Evolutionary conservation across 2,329 filamentous ascomycete genomes (phyloP).

Genomic region (Neocatenulostroma microsporum): DNA sequence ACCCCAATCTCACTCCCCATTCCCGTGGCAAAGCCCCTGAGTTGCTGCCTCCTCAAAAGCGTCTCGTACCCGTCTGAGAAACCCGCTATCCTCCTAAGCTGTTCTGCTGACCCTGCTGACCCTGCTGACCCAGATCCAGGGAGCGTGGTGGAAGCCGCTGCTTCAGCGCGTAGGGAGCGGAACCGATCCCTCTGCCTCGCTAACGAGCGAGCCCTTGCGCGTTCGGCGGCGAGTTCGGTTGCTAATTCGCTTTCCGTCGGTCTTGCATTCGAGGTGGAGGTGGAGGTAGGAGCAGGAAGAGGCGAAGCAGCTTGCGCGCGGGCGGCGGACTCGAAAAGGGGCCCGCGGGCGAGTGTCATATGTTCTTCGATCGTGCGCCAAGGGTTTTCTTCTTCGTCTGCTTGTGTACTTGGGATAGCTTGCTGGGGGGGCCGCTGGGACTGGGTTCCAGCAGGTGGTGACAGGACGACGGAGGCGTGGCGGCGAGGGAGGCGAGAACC

Average conservation of each 20-base stretch:
- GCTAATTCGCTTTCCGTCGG: slow-evolving; percentile 11
- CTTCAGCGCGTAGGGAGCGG: slow-evolving; percentile 12
- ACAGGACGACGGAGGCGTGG: slow-evolving; percentile 35
- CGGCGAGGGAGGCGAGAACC: slow-evolving; percentile 29
- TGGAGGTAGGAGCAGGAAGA: slow-evolving; percentile 8
- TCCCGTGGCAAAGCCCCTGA: background rate
- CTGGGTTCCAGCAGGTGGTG: slow-evolving; percentile 15
- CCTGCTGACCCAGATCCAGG: slow-evolving; percentile 1
- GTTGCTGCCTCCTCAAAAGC: slow-evolving; percentile 12
- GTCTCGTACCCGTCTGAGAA: slow-evolving; percentile 20
- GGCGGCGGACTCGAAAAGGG: slow-evolving; percentile 26
- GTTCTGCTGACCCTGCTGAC: slow-evolving; percentile 7
- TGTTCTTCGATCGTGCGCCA: slow-evolving; percentile 44
- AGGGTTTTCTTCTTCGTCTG: slow-evolving; percentile 29
- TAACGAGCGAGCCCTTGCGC: slow-evolving; percentile 12
- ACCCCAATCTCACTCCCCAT: slow-evolving; percentile 28
- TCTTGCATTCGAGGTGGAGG: slow-evolving; percentile 1
- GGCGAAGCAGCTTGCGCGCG: slow-evolving; percentile 16
- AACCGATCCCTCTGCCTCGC: slow-evolving; percentile 17
- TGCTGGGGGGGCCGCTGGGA: slow-evolving; percentile 4
- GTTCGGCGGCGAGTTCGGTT: slow-evolving; percentile 13
- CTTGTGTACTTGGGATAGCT: slow-evolving; percentile 23
- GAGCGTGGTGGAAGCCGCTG: background rate
- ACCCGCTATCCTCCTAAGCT: slow-evolving; percentile 2
- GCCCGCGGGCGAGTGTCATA: slow-evolving; percentile 31